Evolutionary conservation across 176 grass and related monocot species (phyloP).

Genomic region (Avena atlantica): DNA sequence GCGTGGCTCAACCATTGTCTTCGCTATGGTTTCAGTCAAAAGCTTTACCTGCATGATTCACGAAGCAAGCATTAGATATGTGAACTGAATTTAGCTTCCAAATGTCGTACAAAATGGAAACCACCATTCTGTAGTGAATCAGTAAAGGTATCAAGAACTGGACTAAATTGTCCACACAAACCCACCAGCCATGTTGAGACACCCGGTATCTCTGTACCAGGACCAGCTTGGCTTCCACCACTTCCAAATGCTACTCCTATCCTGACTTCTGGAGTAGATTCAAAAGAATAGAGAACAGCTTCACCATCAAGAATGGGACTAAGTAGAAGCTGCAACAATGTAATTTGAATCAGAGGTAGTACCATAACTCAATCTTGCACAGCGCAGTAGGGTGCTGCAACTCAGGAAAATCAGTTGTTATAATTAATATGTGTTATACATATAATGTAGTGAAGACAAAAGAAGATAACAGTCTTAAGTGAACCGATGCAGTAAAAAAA

Average conservation of each 20-base stretch:
- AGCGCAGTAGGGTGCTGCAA: background rate
- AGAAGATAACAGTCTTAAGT: background rate
- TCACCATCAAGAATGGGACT: slow-evolving; percentile 97
- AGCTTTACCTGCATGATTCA: slow-evolving; percentile 77
- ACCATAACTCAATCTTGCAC: slow-evolving; percentile 23
- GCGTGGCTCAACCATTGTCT: slow-evolving; percentile 90
- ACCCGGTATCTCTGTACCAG: slow-evolving; percentile 88
- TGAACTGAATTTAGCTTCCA: slow-evolving; percentile 23
- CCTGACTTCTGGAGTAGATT: slow-evolving; percentile 84
- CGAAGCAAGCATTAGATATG: slow-evolving; percentile 24
- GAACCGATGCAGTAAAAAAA: background rate
- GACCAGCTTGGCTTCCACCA: slow-evolving; percentile 77
- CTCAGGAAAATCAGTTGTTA: background rate
- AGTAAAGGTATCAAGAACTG: slow-evolving; percentile 20
- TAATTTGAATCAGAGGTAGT: slow-evolving; percentile 31
- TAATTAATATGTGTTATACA: slow-evolving; percentile 4
- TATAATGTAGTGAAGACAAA: background rate
- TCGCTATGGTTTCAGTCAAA: slow-evolving; percentile 85
- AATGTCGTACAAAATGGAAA: background rate
- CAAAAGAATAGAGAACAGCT: slow-evolving; percentile 97
- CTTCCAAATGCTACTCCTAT: slow-evolving; percentile 97
- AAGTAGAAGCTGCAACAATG: slow-evolving; percentile 74
- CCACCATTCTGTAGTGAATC: slow-evolving; percentile 16
- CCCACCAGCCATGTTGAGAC: slow-evolving; percentile 95
- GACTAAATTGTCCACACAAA: slow-evolving; percentile 41